phyloP scores from a whole-genome alignment of 345 rosid genomes.

The Gossypium turneri region DNA sequence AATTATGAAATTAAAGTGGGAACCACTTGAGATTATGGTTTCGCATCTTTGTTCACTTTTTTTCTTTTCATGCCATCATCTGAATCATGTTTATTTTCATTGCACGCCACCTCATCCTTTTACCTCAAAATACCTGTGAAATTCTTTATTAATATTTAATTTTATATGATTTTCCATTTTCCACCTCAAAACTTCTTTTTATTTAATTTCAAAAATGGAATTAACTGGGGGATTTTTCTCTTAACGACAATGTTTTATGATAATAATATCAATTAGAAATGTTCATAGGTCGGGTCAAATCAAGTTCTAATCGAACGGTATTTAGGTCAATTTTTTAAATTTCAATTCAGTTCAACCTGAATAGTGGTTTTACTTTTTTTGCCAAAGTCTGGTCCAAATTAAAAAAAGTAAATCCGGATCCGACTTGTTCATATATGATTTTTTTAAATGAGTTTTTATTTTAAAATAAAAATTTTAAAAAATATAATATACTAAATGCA shows the following conservation, averaged over 20 bases:
- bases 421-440: too few relatives aligned
- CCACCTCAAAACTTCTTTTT: background rate
- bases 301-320: accelerated
- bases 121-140: background rate
- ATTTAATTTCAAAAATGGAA: background rate
- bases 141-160: background rate
- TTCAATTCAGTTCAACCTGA: accelerated
- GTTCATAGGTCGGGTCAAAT: too few relatives aligned
- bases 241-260: background rate
- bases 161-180: background rate
- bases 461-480: too few relatives aligned
- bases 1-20: background rate
- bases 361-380: too few relatives aligned
- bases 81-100: conserved; percentile 6
- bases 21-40: conserved; percentile 7
- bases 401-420: too few relatives aligned
- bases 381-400: accelerated
- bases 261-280: background rate
- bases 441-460: too few relatives aligned
- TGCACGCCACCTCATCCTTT: conserved; percentile 3
- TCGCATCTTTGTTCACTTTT: background rate
- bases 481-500: too few relatives aligned
- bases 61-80: conserved; percentile 1
- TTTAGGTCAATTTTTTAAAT: too few relatives aligned
- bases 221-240: background rate